A percentile compares a stretch with the other conserved stretches of the same genome.
Conservation (phyloP, 2,329 filamentous ascomycete genomes). For the Paecilomyces niveus region DNA sequence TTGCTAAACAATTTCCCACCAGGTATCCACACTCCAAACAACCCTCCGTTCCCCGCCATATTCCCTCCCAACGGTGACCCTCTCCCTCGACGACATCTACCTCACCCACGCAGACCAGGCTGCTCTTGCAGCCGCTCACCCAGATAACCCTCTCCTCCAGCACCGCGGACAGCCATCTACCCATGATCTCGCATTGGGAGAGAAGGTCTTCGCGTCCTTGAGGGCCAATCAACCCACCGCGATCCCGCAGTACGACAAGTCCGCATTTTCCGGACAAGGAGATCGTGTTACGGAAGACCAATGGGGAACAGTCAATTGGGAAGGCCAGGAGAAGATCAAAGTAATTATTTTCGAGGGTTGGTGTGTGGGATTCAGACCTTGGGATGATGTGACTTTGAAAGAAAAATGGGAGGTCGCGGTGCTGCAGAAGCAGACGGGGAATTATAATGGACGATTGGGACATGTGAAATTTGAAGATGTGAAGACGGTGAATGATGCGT, state of each 20-base stretch:
- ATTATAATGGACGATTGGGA: slow-evolving; percentile 47
- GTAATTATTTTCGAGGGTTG: slow-evolving; percentile 83
- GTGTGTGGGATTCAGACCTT: slow-evolving; percentile 75
- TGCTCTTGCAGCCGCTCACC: slow-evolving; percentile 56
- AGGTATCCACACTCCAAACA: slow-evolving; percentile 56
- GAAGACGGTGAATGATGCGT: slow-evolving; percentile 51
- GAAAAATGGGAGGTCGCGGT: slow-evolving; percentile 47
- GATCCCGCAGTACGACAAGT: slow-evolving; percentile 80
- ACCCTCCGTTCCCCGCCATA: slow-evolving; percentile 53
- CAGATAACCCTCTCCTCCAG: slow-evolving; percentile 68
- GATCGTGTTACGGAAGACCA: slow-evolving; percentile 58
- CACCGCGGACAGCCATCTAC: slow-evolving; percentile 78
- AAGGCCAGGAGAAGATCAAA: slow-evolving; percentile 34
- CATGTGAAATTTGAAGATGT: slow-evolving; percentile 51
- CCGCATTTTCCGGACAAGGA: slow-evolving; percentile 65
- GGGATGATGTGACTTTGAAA: slow-evolving; percentile 49
- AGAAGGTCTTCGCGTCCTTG: slow-evolving; percentile 56
- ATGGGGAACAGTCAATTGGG: slow-evolving; percentile 52
- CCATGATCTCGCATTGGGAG: slow-evolving; percentile 65
- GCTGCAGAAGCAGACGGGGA: slow-evolving; percentile 37
- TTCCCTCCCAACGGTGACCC: slow-evolving; percentile 59
- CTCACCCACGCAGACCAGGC: slow-evolving; percentile 63
- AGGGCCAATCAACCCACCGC: slow-evolving; percentile 44
- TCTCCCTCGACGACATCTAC: slow-evolving; percentile 88
- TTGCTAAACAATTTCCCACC: neutral